Conservation (phyloP, 495 filamentous ascomycete genomes). For the Neurospora tetrasperma region DNA sequence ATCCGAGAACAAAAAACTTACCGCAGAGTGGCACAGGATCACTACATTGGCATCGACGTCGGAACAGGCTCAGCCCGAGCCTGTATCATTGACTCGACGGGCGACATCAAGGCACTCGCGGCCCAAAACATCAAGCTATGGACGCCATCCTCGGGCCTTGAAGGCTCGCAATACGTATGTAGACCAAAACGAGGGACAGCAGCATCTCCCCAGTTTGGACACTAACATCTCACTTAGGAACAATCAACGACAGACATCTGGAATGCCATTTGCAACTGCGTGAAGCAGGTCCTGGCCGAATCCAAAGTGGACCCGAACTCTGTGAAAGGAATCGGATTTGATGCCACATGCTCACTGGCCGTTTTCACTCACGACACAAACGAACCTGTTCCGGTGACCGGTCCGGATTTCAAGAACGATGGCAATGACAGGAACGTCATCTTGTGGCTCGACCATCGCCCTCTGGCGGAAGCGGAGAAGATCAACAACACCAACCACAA, state of each 20-base stretch:
- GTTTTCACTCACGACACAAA: slow-evolving; percentile 84
- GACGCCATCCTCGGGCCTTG: slow-evolving; percentile 79
- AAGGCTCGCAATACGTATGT: slow-evolving; percentile 57
- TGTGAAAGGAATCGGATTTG: slow-evolving; percentile 86
- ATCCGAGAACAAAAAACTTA: neutral
- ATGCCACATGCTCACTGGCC: slow-evolving; percentile 90
- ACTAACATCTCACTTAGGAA: slow-evolving; percentile 48
- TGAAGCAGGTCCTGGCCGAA: slow-evolving; percentile 65
- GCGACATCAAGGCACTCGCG: slow-evolving; percentile 86
- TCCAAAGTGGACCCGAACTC: slow-evolving; percentile 61
- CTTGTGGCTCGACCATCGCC: slow-evolving; percentile 87
- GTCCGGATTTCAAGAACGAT: slow-evolving; percentile 68
- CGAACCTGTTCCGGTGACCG: slow-evolving; percentile 80
- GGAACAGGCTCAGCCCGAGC: slow-evolving; percentile 91
- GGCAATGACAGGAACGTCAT: slow-evolving; percentile 80
- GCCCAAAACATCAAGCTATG: slow-evolving; percentile 87
- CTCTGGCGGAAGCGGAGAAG: slow-evolving; percentile 74
- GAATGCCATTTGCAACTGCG: slow-evolving; percentile 76
- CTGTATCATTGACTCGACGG: slow-evolving; percentile 82
- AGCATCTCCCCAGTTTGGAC: neutral
- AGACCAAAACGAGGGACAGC: neutral
- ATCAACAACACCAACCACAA: slow-evolving; percentile 91
- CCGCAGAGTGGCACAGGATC: slow-evolving; percentile 21
- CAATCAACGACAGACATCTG: slow-evolving; percentile 98
- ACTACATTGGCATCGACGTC: slow-evolving; percentile 90